phyloP scores from a whole-genome alignment of 345 rosid species.

The Anacardium occidentale region DNA sequence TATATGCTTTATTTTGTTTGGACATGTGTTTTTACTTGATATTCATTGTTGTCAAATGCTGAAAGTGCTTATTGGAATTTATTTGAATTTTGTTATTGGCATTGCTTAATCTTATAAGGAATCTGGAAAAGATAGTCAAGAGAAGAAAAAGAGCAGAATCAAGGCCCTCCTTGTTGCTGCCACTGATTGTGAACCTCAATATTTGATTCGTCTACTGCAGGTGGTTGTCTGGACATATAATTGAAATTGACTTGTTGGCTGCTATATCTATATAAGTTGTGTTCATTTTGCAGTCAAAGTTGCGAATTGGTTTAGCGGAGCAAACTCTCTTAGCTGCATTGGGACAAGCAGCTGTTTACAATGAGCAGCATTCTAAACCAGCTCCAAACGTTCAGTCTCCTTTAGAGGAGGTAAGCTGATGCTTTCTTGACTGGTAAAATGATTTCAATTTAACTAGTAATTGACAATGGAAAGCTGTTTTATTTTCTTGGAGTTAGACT shows the following conservation, averaged over 20 bases:
- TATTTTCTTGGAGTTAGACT: neutral
- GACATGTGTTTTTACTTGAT: slow-evolving; percentile 3
- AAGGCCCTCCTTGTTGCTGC: slow-evolving; percentile 95
- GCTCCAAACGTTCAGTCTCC: slow-evolving; percentile 66
- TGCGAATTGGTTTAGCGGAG: slow-evolving; percentile 79
- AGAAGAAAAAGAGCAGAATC: slow-evolving; percentile 88
- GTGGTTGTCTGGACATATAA: slow-evolving; percentile 34
- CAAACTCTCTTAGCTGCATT: slow-evolving; percentile 89
- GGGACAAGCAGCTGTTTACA: slow-evolving; percentile 85
- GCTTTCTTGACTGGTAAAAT: neutral
- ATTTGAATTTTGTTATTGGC: slow-evolving; percentile 3
- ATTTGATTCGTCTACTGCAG: slow-evolving; percentile 93
- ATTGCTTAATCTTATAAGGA: slow-evolving; percentile 46
- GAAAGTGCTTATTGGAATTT: neutral
- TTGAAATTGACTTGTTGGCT: neutral
- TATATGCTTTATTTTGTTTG: neutral
- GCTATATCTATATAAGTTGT: slow-evolving; percentile 11
- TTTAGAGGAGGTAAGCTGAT: slow-evolving; percentile 72
- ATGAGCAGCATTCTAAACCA: slow-evolving; percentile 69
- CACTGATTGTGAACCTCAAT: slow-evolving; percentile 90
- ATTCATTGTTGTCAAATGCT: slow-evolving; percentile 5
- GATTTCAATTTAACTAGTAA: neutral
- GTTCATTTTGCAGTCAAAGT: slow-evolving; percentile 50
- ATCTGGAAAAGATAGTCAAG: slow-evolving; percentile 92
- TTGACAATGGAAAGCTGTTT: neutral